These are phyloP conservation scores for Sisymbrium irio DNA, from an alignment of 345 rosid genomes.

Conservation along the genomic window DNA sequence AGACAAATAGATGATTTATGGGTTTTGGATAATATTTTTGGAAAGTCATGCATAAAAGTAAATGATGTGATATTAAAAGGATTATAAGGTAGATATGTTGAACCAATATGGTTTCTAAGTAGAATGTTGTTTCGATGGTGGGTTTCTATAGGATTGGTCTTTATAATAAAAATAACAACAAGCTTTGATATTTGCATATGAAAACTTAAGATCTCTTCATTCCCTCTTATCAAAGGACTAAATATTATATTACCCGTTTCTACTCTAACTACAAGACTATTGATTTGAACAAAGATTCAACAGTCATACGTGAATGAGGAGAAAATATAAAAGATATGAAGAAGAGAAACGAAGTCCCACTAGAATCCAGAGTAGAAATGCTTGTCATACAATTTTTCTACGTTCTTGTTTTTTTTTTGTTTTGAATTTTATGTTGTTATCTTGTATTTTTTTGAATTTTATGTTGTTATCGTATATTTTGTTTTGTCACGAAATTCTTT, in stretches of 20 bases:
- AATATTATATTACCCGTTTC: background rate
- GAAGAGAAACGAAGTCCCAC: too few species aligned
- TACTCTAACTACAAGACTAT: conserved; percentile 3
- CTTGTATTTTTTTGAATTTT: too few species aligned
- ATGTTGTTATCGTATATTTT: too few species aligned
- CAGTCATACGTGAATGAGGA: too few species aligned
- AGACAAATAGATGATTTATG: background rate
- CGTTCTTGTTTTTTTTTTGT: background rate
- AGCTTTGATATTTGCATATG: background rate
- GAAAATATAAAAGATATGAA: too few species aligned
- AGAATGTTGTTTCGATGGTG: background rate
- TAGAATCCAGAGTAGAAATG: too few species aligned
- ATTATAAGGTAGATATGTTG: background rate
- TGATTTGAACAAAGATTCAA: background rate
- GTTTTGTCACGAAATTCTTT: too few species aligned
- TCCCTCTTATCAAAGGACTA: background rate
- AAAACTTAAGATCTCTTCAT: background rate
- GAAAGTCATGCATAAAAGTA: background rate
- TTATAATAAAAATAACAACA: background rate
- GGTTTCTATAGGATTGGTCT: background rate
- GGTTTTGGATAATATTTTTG: background rate
- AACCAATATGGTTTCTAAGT: background rate
- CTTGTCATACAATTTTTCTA: too few species aligned
- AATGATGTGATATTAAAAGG: background rate
- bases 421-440: too few species aligned